Evolutionary conservation across 1,284 basidiomycete genomes (phyloP), one percentile per base, ranked within the genome.

Genomic region (Porogramme epimiltina): DNA sequence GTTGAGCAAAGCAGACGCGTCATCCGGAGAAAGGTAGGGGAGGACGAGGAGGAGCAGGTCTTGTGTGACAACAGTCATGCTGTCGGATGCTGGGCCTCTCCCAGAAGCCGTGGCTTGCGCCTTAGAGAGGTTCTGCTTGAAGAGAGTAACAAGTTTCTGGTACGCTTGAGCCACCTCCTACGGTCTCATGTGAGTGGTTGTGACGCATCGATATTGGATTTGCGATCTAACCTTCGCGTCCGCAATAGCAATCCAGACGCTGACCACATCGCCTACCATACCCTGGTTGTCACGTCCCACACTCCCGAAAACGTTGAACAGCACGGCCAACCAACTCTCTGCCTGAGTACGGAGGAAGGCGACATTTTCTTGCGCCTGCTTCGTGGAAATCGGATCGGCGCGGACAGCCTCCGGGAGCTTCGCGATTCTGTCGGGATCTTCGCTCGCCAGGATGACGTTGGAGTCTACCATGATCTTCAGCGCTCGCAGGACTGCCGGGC

Each of bases 291-390:
- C 93, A 41, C 84, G 78, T 3, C 82, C 82, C 20, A 91, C 83
- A 62, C 85, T 94, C 55, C 89, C 82, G 70, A 98, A 98, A n/a
- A 99, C 88, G 67, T 99, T 98, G 77, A 98, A 96, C 40, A 98
- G 78, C 3, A 98, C 93, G 0, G 93, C 89, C 23, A 98, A 82
- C 86, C 97, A 95, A 65, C 93, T 96, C 66, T 94, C 91, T 0
- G 87, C 88, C 63, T 98, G 87, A 0, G 78, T 77, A 44, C 82
- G 84, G 51, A 99, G 77, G 68, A 92, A 89, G 2, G 69, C 75
- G 22, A 98, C 62, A 63, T 95, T 95, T 43, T 74, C 76, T 33
- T 73, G 67, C 2, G 91, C 93, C 55, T 84, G 81, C 28, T 78
- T 77, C 25, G 55, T 69, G 48, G 70, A 70, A 66, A 76, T 82